A percentile compares a stretch with the other conserved stretches of the same genome.
Conservation (phyloP, 2,329 filamentous ascomycete species). For the Lasiodiplodia citricola region DNA sequence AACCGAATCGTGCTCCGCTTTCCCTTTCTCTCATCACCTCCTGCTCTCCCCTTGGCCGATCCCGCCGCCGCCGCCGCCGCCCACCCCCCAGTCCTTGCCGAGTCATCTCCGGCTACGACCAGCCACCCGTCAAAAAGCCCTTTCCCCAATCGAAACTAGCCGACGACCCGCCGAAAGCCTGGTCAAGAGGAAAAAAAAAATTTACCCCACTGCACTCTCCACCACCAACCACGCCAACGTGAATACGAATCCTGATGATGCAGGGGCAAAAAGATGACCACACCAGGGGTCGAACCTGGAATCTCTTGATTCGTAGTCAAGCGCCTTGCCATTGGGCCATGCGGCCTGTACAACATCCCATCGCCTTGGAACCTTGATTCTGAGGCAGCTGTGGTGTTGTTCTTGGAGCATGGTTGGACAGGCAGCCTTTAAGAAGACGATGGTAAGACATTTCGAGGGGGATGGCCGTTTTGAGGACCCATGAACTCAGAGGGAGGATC, state of each 20-base stretch:
- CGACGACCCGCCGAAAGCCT: neutral
- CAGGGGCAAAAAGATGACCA: slow-evolving; percentile 20
- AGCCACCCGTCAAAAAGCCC: neutral
- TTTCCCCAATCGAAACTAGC: neutral
- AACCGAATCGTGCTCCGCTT: neutral
- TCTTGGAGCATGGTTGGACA: neutral
- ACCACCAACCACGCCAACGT: neutral
- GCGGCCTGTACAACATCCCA: slow-evolving; percentile 14
- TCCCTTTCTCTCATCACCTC: neutral
- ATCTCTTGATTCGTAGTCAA: slow-evolving; percentile 60
- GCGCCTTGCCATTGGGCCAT: slow-evolving; percentile 64
- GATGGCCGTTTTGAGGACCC: no score
- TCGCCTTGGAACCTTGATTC: neutral
- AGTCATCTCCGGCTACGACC: neutral
- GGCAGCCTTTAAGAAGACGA: neutral
- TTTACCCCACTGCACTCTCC: neutral
- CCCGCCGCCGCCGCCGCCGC: neutral
- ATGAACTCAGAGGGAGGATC: no score
- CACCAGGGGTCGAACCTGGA: slow-evolving; percentile 35
- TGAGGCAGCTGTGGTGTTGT: neutral
- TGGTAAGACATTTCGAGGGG: neutral
- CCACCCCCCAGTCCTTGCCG: neutral
- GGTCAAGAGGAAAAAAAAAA: neutral
- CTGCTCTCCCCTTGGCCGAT: neutral
- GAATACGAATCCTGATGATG: neutral